Conservation (phyloP, 2,329 filamentous ascomycete species). For the Aspergillus brunneoviolaceus region DNA sequence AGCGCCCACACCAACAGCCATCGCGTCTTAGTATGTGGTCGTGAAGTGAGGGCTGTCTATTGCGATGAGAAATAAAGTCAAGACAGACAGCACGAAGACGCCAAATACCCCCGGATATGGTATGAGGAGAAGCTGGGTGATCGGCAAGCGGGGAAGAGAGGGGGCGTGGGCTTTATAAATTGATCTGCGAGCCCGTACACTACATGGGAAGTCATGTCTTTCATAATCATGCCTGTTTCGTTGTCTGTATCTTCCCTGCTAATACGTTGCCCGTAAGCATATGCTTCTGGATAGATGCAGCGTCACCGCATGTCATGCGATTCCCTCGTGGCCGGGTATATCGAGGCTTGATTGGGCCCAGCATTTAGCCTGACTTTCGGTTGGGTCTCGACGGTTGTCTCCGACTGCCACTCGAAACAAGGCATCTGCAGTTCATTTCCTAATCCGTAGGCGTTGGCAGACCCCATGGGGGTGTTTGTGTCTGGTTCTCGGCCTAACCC, state of each 20-base stretch:
- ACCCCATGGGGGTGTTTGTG: not conserved
- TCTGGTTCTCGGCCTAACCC: not conserved
- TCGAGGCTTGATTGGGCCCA: not conserved
- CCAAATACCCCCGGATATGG: not conserved
- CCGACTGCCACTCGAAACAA: not conserved
- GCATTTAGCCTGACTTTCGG: not conserved
- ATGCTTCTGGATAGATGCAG: not conserved
- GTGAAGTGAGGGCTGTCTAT: too few relatives aligned
- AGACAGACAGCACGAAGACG: not conserved
- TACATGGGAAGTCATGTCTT: not conserved
- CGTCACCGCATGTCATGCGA: not conserved
- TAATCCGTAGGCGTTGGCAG: not conserved
- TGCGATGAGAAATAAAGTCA: not conserved
- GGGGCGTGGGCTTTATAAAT: not conserved
- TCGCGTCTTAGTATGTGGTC: slow-evolving; percentile 7
- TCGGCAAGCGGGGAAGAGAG: not conserved
- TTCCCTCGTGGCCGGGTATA: not conserved
- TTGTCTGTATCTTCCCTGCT: not conserved
- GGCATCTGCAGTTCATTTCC: not conserved
- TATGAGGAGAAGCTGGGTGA: not conserved
- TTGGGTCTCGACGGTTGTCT: not conserved
- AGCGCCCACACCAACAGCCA: slow-evolving; percentile 8
- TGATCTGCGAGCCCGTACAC: not conserved
- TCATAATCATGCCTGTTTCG: not conserved
- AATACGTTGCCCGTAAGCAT: not conserved